These are phyloP conservation scores for Isoetes engelmannii DNA, from an alignment of 83 land plant species.

Conservation along the genomic window DNA sequence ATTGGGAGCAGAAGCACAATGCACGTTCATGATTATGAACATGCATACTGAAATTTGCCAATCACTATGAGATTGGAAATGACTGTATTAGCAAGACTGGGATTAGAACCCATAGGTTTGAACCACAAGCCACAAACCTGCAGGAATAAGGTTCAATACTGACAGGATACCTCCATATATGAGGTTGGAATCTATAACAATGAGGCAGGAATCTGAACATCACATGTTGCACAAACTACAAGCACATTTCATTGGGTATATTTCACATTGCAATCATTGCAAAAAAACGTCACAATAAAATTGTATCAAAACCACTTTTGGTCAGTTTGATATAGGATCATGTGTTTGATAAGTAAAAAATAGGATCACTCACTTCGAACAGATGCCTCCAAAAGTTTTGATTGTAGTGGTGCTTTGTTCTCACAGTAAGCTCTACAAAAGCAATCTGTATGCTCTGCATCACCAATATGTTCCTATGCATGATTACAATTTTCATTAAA, in stretches of 20 bases:
- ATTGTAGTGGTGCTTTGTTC: conserved; percentile 20
- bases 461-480: background rate
- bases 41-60: too few relatives aligned
- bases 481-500: background rate
- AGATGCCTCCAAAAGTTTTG: conserved; percentile 18
- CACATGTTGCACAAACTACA: background rate
- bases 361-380: conserved; percentile 16
- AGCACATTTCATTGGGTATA: background rate
- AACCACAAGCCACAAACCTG: background rate
- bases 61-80: too few relatives aligned
- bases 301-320: background rate
- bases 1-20: too few relatives aligned
- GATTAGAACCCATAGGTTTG: background rate
- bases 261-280: too few relatives aligned
- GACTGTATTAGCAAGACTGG: background rate
- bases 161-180: background rate
- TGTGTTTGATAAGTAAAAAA: background rate
- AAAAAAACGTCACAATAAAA: background rate
- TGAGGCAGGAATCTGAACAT: too few relatives aligned
- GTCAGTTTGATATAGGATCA: background rate
- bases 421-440: conserved; percentile 29
- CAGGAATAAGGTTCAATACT: too few relatives aligned
- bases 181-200: background rate
- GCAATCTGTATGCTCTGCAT: conserved; percentile 39
- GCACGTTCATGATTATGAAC: too few relatives aligned